Evolutionary conservation across 1,284 basidiomycete genomes (phyloP).

Genomic region (Megacollybia platyphylla): DNA sequence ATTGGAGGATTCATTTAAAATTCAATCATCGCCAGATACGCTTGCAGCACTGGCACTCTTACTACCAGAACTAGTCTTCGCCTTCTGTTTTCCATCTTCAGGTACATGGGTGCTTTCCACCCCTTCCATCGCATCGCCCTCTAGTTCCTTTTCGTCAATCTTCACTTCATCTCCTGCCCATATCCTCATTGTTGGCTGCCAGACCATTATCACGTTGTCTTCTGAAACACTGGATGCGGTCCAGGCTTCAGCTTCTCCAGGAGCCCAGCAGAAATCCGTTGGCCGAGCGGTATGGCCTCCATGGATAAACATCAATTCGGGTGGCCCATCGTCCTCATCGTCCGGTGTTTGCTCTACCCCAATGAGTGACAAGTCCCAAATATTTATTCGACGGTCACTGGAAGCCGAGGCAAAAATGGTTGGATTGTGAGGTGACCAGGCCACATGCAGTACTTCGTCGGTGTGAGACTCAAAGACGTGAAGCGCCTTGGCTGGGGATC

Average conservation of each 20-base stretch:
- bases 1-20: not conserved
- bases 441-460: conserved; percentile 88
- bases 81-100: conserved; percentile 14
- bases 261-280: conserved; percentile 79
- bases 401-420: conserved; percentile 89
- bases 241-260: conserved; percentile 65
- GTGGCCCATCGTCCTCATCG: conserved; percentile 95
- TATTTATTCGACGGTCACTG: conserved; percentile 84
- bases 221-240: conserved; percentile 69
- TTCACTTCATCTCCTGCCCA: conserved; percentile 77
- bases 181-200: conserved; percentile 80
- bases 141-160: conserved; percentile 67
- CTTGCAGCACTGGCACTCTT: conserved; percentile 41
- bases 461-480: conserved; percentile 91
- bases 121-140: conserved; percentile 65
- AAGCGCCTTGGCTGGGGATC: conserved; percentile 68
- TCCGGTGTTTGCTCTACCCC: conserved; percentile 96
- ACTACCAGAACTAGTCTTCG: conserved; percentile 21
- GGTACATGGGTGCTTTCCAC: conserved; percentile 31
- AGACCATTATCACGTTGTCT: conserved; percentile 81
- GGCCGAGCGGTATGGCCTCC: conserved; percentile 79
- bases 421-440: conserved; percentile 91
- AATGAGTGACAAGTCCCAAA: conserved; percentile 93
- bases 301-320: conserved; percentile 87
- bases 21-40: conserved; percentile 17